Conservation (phyloP, 768 basidiomycete species). For the Leccinellum rugosiceps region DNA sequence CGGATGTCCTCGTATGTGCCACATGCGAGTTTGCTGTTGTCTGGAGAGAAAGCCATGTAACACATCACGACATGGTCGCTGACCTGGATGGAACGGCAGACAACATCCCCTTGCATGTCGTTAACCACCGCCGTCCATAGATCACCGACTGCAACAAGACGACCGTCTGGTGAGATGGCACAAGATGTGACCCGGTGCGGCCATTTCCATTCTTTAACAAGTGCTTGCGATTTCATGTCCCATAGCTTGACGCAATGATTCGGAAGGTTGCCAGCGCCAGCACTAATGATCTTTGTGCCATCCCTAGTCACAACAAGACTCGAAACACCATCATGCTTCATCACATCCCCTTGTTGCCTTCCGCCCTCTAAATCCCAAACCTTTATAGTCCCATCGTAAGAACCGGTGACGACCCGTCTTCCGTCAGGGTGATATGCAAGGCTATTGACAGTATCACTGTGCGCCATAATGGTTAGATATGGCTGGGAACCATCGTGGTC, state of each 20-base stretch:
- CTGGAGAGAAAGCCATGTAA: background rate
- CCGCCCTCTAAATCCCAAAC: background rate
- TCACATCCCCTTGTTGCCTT: background rate
- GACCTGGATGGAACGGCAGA: background rate
- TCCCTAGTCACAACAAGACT: background rate
- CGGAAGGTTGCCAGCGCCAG: background rate
- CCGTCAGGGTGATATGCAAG: slow-evolving; percentile 23
- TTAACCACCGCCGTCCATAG: background rate
- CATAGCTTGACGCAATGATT: background rate
- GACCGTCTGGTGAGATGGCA: background rate
- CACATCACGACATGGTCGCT: background rate
- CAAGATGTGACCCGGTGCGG: background rate
- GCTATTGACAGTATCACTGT: too few species aligned
- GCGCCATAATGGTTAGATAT: too few species aligned
- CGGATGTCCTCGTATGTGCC: background rate
- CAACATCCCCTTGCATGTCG: background rate
- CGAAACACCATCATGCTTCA: background rate
- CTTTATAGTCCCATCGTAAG: background rate
- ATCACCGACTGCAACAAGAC: background rate
- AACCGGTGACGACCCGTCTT: background rate
- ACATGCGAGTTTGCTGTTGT: background rate
- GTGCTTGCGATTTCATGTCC: background rate
- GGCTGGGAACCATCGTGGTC: too few species aligned
- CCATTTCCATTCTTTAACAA: background rate
- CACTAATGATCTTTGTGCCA: background rate